phyloP scores from a whole-genome alignment of 768 basidiomycete species.

The Hypholoma fasciculare region DNA sequence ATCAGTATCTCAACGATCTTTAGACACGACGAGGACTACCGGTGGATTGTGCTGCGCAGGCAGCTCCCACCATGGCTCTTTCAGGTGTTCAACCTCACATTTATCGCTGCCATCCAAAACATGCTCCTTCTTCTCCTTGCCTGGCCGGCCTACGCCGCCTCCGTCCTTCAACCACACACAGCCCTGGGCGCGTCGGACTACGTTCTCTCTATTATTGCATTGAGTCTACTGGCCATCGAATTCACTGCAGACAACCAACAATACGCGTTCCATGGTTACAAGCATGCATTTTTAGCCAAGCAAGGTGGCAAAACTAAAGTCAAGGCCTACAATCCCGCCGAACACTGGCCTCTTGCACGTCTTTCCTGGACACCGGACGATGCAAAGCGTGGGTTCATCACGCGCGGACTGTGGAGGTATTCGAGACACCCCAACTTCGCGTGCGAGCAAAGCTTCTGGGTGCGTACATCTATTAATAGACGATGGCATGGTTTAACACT shows the following conservation, averaged over 20 bases:
- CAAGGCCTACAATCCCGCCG: conserved; percentile 39
- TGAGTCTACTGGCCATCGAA: conserved; percentile 65
- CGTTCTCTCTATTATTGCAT: conserved; percentile 54
- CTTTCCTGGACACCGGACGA: conserved; percentile 70
- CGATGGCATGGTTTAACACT: neutral
- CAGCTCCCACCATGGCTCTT: conserved; percentile 46
- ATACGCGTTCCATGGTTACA: conserved; percentile 80
- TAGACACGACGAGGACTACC: conserved; percentile 88
- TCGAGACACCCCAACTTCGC: conserved; percentile 91
- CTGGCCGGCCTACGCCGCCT: conserved; percentile 58
- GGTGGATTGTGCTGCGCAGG: conserved; percentile 78
- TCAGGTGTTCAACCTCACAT: conserved; percentile 51
- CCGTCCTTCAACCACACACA: conserved; percentile 52
- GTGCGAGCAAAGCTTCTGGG: conserved; percentile 90
- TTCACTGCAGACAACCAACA: conserved; percentile 93
- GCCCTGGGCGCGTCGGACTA: conserved; percentile 61
- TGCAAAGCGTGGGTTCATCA: conserved; percentile 78
- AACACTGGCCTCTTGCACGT: conserved; percentile 67
- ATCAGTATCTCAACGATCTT: neutral
- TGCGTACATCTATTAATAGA: conserved; percentile 31
- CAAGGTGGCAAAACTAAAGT: conserved; percentile 22
- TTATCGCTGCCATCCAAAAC: conserved; percentile 82
- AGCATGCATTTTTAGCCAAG: conserved; percentile 47
- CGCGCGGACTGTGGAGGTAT: conserved; percentile 84
- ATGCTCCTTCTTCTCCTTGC: conserved; percentile 74